Evolutionary conservation across 169 alveolate genomes (phyloP), one percentile per base, ranked within the genome.

Genomic region (Toxoplasma gondii): DNA sequence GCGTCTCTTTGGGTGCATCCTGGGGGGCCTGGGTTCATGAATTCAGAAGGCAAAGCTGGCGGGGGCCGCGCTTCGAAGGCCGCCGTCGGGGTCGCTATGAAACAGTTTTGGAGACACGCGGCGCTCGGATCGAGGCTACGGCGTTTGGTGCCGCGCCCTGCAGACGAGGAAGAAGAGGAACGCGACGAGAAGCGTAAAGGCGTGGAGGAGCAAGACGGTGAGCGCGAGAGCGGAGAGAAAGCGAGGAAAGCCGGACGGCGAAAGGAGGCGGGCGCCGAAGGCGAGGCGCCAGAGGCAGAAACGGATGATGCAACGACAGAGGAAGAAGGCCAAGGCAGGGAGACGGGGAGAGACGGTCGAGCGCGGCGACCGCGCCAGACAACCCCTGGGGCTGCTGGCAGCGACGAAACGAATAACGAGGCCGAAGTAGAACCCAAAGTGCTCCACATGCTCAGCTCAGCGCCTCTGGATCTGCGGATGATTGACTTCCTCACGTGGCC

Each of bases 401-500:
- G 22, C 34, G 29, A 31, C 1, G 90, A 43, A 34, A 31, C 64
- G 44, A 34, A 17, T 34, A 22, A 82, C 31, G 67, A 39, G 5
- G 67, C 16, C 12, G 67, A 82, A 38, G 2, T 39, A 10, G 83
- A 34, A 17, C 94, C 83, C 53, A 45, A 43, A 39, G 94, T 81
- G 86, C 86, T n/a, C 36, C 87, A n/a, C 82, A 81, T 92, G 94
- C 67, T 82, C 69, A 82, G 38, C 67, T 24, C 84, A 64, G 84
- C 80, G 12, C 91, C 94, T 38, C 69, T 54, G n/a, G 94, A 92
- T n/a, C 54, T 92, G 70, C 91, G 94, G 43, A 41, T 92, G 86
- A 53, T 92, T 0, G 94, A 92, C 53, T 70, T 88, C 44, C 67
- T 92, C 44, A 92, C 94, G 36, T 87, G 91, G 44, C 94, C 94